Percentiles rank a stretch among this genome's conserved stretches.
Conservation (phyloP, 805 yeast species). For the Saturnispora besseyi region DNA sequence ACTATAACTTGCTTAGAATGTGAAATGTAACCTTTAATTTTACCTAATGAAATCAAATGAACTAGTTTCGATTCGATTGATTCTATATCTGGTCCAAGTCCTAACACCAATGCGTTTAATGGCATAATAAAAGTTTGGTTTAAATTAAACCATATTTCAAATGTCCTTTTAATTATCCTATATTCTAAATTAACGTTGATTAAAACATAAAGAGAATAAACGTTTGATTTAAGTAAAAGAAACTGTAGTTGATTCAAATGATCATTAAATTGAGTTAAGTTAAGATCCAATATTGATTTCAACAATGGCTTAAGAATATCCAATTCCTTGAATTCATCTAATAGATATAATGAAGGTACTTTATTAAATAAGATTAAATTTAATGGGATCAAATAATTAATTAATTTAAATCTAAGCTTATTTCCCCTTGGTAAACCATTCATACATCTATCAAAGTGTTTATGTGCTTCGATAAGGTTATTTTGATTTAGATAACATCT, state of each 20-base stretch:
- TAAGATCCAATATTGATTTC: constrained; percentile 43
- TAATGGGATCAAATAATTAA: constrained; percentile 57
- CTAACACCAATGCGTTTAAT: not conserved
- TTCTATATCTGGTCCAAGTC: constrained; percentile 30
- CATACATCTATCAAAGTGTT: constrained; percentile 32
- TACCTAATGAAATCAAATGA: constrained; percentile 48
- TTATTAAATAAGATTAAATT: constrained; percentile 39
- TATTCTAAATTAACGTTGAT: constrained; percentile 22
- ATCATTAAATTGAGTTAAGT: constrained; percentile 42
- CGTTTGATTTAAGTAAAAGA: constrained; percentile 45
- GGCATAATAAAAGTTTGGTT: constrained; percentile 3
- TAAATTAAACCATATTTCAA: not conserved
- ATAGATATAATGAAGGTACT: constrained; percentile 36
- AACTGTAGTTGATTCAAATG: constrained; percentile 37
- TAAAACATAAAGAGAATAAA: constrained; percentile 51
- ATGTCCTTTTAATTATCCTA: not conserved
- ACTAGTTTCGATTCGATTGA: constrained; percentile 66
- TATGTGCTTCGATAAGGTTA: constrained; percentile 43
- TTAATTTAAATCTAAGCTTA: constrained; percentile 34
- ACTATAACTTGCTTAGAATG: constrained; percentile 69
- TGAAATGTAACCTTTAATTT: constrained; percentile 72
- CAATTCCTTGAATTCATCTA: constrained; percentile 36
- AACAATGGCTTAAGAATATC: constrained; percentile 40
- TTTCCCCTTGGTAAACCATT: constrained; percentile 1
- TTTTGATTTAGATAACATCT: constrained; percentile 52